Percentiles rank a stretch among this genome's conserved stretches.
Conservation (phyloP, 2,329 filamentous ascomycete genomes). For the Aspergillus brunneoviolaceus region DNA sequence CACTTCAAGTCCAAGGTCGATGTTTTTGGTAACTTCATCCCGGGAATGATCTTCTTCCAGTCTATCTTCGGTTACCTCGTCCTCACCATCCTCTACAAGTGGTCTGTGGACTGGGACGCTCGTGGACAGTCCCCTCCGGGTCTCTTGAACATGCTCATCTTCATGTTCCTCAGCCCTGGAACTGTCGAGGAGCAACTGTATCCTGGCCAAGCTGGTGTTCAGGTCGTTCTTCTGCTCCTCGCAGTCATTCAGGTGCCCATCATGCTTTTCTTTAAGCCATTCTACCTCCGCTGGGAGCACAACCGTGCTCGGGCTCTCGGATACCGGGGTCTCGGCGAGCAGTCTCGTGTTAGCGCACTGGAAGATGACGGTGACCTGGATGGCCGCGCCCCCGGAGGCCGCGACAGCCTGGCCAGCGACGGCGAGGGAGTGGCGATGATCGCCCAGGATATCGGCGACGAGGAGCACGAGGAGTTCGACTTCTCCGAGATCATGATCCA, state of each 20-base stretch:
- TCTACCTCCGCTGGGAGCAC: slow-evolving; percentile 91
- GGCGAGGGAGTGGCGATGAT: slow-evolving; percentile 85
- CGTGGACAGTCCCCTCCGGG: slow-evolving; percentile 71
- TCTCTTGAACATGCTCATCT: slow-evolving; percentile 97
- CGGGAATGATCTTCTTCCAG: slow-evolving; percentile 99
- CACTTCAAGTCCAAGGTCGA: slow-evolving; percentile 95
- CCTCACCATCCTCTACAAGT: slow-evolving; percentile 94
- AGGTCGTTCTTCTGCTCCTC: slow-evolving; percentile 74
- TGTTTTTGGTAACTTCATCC: slow-evolving; percentile 95
- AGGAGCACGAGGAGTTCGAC: slow-evolving; percentile 94
- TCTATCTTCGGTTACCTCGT: slow-evolving; percentile 97
- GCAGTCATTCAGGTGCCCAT: slow-evolving; percentile 86
- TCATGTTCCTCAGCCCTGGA: slow-evolving; percentile 95
- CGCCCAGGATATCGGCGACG: slow-evolving; percentile 74
- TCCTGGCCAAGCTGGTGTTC: slow-evolving; percentile 70
- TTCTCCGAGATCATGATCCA: slow-evolving; percentile 98
- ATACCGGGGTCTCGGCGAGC: slow-evolving; percentile 91
- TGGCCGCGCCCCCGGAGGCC: slow-evolving; percentile 57
- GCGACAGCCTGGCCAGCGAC: slow-evolving; percentile 70
- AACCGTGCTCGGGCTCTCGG: slow-evolving; percentile 83
- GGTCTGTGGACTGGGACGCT: slow-evolving; percentile 82
- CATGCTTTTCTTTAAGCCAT: slow-evolving; percentile 89
- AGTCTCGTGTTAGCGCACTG: slow-evolving; percentile 79
- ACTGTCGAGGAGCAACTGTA: slow-evolving; percentile 70
- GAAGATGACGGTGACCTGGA: slow-evolving; percentile 81